These are phyloP conservation scores for Hysterangium stoloniferum DNA, from an alignment of 768 basidiomycete species.

Conservation along the genomic window DNA sequence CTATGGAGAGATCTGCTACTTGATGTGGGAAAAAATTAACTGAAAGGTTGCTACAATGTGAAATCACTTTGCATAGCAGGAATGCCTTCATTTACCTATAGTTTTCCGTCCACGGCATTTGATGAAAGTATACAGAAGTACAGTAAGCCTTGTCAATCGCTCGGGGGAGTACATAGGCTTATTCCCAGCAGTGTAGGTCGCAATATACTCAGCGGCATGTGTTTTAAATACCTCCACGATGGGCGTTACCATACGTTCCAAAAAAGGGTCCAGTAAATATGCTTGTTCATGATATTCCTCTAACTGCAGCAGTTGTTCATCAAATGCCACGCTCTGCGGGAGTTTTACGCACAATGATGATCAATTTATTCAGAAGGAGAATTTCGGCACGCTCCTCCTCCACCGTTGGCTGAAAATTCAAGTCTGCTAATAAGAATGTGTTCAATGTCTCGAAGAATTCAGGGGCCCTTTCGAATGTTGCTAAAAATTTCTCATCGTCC, in stretches of 20 bases:
- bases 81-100: conserved; percentile 70
- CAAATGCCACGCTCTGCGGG: no score
- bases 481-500: conserved; percentile 37
- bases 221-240: conserved; percentile 56
- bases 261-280: conserved; percentile 83
- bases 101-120: conserved; percentile 89
- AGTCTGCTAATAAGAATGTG: conserved; percentile 40
- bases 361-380: conserved; percentile 34
- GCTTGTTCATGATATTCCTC: conserved; percentile 89
- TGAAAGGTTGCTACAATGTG: conserved; percentile 24
- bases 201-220: conserved; percentile 38
- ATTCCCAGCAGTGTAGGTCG: conserved; percentile 15
- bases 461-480: conserved; percentile 52
- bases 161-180: conserved; percentile 22
- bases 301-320: no score
- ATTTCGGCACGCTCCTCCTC: conserved; percentile 39
- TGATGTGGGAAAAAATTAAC: conserved; percentile 94
- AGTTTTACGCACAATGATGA: conserved; percentile 39
- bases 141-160: conserved; percentile 46
- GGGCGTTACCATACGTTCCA: conserved; percentile 73
- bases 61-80: background rate
- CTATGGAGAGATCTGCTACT: conserved; percentile 70
- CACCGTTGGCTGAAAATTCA: conserved; percentile 34
- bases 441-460: conserved; percentile 52
- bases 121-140: conserved; percentile 69